Evolutionary conservation across 495 filamentous ascomycete species (phyloP), one percentile per base, ranked within the genome.

Genomic region (Daldinia decipiens): DNA sequence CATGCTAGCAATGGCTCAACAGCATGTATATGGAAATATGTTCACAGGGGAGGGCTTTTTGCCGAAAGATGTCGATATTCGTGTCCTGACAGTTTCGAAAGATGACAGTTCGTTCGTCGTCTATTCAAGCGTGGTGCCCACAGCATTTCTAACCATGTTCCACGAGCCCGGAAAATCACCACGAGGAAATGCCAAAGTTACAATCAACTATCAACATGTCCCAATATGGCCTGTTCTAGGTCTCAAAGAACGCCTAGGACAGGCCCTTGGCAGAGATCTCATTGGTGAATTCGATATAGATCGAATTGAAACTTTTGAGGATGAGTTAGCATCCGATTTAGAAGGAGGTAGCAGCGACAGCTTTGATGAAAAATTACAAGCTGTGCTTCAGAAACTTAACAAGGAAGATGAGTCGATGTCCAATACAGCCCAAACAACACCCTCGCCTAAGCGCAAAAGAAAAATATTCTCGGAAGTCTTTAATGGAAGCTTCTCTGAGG

Each of bases 1-100:
- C 15, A 77, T 84, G 56, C 9, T 85, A 9, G 76, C 81, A 31
- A 82, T 85, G 80, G 82, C 82, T 8, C 83, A 85, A 59, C 71
- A 80, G 2, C 78, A 79, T 27, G 80, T 79, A 38, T 84, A 85
- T 66, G 63, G 32, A 5, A 61, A 70, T 6, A 27, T 66, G 0
- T 67, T 36, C 43, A 69, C 52, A 3, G 56, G 62, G 27, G 1
- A 62, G 52, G 57, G 62, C 24, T 58, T 78, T 55, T 11, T 21
- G 15, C 70, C 77, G n/a, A 70, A 63, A 27, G 79, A 83, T 54
- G 65, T 83, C 67, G 76, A 78, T 56, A 74, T 84, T 40, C 76
- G 78, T 34, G 36, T 85, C 56, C 66, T 85, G 47, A 79, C 79
- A 2, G 72, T 81, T 31, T 78, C 81, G 34, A 78, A 81, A 34